These are phyloP conservation scores for Acacia melanoxylon DNA, from an alignment of 306 rosid genomes.

Conservation along the genomic window DNA sequence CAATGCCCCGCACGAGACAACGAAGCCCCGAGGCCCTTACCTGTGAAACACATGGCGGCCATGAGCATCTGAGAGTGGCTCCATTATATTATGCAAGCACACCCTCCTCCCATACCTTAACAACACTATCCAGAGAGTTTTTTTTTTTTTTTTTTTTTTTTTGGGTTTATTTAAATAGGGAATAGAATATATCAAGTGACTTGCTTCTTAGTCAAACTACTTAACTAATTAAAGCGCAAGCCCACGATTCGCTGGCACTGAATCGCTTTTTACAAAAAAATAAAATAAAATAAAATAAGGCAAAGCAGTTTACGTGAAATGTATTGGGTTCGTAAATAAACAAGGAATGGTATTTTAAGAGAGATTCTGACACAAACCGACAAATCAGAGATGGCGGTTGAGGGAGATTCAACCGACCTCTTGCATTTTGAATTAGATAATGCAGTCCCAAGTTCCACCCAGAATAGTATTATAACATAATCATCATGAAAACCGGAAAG, in stretches of 20 bases:
- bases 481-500: too few species aligned
- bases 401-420: conserved; percentile 3
- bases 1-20: background rate
- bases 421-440: background rate
- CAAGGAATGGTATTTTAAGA: too few species aligned
- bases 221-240: background rate
- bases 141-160: background rate
- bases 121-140: background rate
- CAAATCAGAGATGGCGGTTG: conserved; percentile 4
- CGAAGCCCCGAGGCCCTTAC: background rate
- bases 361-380: background rate
- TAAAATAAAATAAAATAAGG: background rate
- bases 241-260: background rate
- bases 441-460: background rate
- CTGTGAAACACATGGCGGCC: conserved; percentile 5
- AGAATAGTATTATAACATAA: background rate
- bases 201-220: background rate
- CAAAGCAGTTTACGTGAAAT: background rate
- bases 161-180: background rate
- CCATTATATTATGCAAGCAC: background rate
- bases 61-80: background rate
- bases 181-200: background rate
- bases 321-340: background rate
- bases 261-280: background rate
- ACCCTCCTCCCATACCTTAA: too few species aligned